Evolutionary conservation across 2,329 filamentous ascomycete species (phyloP), one percentile per base, ranked within the genome.

Genomic region (Grosmannia huntii): DNA sequence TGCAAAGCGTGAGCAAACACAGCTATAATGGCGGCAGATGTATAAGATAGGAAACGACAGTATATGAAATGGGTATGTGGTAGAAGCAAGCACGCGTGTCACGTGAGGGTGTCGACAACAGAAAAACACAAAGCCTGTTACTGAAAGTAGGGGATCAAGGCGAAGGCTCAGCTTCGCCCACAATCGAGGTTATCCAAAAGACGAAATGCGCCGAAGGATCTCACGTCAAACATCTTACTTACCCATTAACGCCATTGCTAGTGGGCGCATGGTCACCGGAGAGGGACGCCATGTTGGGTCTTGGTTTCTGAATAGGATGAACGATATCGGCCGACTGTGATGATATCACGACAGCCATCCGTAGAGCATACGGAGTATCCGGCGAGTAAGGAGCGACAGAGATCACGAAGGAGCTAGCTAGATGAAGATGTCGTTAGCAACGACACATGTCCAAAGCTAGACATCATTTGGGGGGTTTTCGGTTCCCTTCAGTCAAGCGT

Each of bases 301-400:
- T 72, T 67, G 71, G 73, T 67, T 82, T 83, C 66, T 77, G 70
- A 66, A 79, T 78, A 66, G 69, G 64, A 63, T 68, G 62, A 61
- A 70, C 64, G 57, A 68, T 66, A 65, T 78, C 72, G 61, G 73
- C 33, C 41, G 28, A 68, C 52, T 68, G 69, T 61, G 76, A 74
- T 64, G 77, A 77, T 62, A 77, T 74, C 78, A 81, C 81, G 66
- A 73, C 73, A 74, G 76, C 75, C 72, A 75, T 76, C 71, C 71
- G 75, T 53, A 61, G 62, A 60, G 62, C 64, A 11, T 41, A 28
- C 31, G 52, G 63, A 6, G 14, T 38, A 64, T 57, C 64, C 41
- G 62, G 57, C 59, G 58, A 61, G 62, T 62, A 63, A 61, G 65
- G 63, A 63, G 70, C 69, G 67, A 71, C 72, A 74, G 73, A 62